Evolutionary conservation across 2,329 filamentous ascomycete genomes (phyloP).

Genomic region (Myriosclerotinia scirpicola): DNA sequence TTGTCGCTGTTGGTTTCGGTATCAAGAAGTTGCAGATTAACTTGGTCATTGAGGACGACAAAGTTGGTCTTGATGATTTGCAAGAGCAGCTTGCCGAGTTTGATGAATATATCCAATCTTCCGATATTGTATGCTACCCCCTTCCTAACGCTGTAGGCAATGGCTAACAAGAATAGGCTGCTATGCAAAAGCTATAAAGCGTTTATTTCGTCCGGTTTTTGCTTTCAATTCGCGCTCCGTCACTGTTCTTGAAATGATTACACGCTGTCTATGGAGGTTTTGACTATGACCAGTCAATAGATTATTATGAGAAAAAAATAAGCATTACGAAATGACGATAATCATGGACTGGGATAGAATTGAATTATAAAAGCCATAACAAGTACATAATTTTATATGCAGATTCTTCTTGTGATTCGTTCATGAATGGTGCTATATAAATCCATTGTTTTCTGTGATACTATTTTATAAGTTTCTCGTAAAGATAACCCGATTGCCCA

Average conservation of each 20-base stretch:
- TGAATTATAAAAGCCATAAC: constrained; percentile 32
- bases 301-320: constrained; percentile 23
- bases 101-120: constrained; percentile 96
- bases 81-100: constrained; percentile 81
- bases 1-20: constrained; percentile 90
- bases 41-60: constrained; percentile 95
- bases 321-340: constrained; percentile 35
- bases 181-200: constrained; percentile 88
- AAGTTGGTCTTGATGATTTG: constrained; percentile 84
- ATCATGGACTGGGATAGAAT: constrained; percentile 37
- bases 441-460: background rate
- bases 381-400: constrained; percentile 17
- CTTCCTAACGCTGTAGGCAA: constrained; percentile 21
- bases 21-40: constrained; percentile 99
- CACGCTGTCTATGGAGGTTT: constrained; percentile 32
- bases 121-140: constrained; percentile 65
- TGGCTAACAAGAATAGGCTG: constrained; percentile 48
- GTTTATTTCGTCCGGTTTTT: constrained; percentile 29
- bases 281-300: constrained; percentile 23
- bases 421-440: constrained; percentile 2
- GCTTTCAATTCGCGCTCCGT: constrained; percentile 24
- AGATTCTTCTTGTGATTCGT: constrained; percentile 10
- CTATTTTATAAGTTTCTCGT: background rate
- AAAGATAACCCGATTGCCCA: constrained; percentile 4
- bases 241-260: constrained; percentile 34